Evolutionary conservation across 345 rosid species (phyloP), one percentile per base, ranked within the genome.

Genomic region (Rhodamnia rubescens): DNA sequence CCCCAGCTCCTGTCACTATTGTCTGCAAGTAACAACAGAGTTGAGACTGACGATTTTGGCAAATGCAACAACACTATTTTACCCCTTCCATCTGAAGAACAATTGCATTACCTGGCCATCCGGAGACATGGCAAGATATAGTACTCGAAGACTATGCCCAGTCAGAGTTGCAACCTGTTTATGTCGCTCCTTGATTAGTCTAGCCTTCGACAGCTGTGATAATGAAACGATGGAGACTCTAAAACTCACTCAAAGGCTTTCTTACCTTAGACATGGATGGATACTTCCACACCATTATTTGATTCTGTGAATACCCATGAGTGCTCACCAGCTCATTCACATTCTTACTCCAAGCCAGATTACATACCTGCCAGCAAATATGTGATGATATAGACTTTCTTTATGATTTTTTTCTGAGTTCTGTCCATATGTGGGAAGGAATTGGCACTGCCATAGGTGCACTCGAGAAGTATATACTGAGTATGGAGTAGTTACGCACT

Each of bases 1-100:
- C 99, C 78, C 99, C 99, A 61, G 99, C 99, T 88, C 99, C 99
- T 0, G 98, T 97, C 84, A 97, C 99, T 89, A 96, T 96, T 42
- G 99, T 97, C 95, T 95, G 92, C 87, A 87, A 7, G 42, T 32
- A 56, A 50, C n/a, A 42, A 55, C 22, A 32, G 78, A 32, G 32
- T 81, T 51, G 53, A 50, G 40, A 81, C 40, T 26, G 26, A 22
- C 21, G 40, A 24, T 4, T 84, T 36, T 27, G 85, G 32, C 53
- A 47, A 59, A 53, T 54, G 52, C 21, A 44, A 32, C 78, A 32
- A 69, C 44, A 32, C 12, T 32, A 8, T 69, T 13, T 14, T 5
- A 16, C 75, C 75, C 22, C 75, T 64, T 64, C 24, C 75, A 64
- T 32, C 44, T 10, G 75, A 55, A 15, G 29, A 6, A 16, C 57